Evolutionary conservation across 2,329 filamentous ascomycete species (phyloP).

Genomic region (Sporothrix mexicana): DNA sequence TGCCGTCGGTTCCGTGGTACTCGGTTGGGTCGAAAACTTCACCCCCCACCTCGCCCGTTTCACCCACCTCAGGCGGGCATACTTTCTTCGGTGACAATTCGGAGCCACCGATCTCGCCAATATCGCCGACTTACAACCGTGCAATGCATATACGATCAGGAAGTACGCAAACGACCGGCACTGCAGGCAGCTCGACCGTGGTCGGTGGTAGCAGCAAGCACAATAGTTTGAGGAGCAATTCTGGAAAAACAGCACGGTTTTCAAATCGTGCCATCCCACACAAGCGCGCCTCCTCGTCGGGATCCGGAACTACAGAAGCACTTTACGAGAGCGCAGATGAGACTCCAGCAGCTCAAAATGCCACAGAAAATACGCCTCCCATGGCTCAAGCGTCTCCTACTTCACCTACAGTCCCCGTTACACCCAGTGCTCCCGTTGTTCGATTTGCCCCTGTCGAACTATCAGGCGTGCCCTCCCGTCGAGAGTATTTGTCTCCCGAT

Average conservation of each 20-base stretch:
- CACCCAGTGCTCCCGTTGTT: background rate
- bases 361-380: background rate
- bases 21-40: background rate
- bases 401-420: background rate
- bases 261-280: constrained; percentile 5
- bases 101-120: background rate
- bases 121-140: background rate
- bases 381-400: background rate
- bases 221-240: constrained; percentile 32
- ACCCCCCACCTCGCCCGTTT: constrained; percentile 18
- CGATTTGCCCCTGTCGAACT: background rate
- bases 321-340: background rate
- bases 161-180: constrained; percentile 31
- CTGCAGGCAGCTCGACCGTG: constrained; percentile 32
- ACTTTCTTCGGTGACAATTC: constrained; percentile 7
- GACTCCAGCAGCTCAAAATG: background rate
- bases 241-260: constrained; percentile 19
- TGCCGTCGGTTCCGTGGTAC: constrained; percentile 35
- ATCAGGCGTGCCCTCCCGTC: background rate
- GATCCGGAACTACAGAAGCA: constrained; percentile 21
- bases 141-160: constrained; percentile 28
- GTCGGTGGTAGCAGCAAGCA: constrained; percentile 34
- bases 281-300: constrained; percentile 31
- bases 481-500: background rate
- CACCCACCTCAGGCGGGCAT: constrained; percentile 3